Conservation (phyloP, 306 rosid species). For the Prinsepia uniflora region DNA sequence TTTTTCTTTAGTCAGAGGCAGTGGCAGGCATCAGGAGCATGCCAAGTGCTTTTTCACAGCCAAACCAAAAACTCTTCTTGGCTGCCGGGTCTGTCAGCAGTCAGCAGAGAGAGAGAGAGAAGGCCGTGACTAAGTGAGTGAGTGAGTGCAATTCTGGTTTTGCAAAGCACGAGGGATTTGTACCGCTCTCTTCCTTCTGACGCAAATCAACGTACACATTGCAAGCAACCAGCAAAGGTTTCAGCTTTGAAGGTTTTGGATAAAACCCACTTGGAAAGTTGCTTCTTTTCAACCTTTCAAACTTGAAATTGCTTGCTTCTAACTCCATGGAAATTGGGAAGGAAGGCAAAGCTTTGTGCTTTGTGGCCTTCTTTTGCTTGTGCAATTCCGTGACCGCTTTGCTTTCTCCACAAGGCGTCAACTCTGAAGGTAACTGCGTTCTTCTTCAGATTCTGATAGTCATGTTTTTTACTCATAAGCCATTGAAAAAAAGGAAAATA, state of each 20-base stretch:
- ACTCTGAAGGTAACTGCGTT: slow-evolving; percentile 71
- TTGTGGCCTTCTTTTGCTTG: slow-evolving; percentile 41
- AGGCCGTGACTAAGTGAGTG: slow-evolving; percentile 12
- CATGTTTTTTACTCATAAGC: too few species aligned
- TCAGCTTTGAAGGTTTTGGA: background rate
- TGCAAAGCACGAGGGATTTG: slow-evolving; percentile 23
- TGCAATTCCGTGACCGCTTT: slow-evolving; percentile 44
- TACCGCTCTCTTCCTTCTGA: background rate
- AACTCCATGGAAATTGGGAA: slow-evolving; percentile 46
- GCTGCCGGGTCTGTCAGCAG: slow-evolving; percentile 42
- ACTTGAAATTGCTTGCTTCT: slow-evolving; percentile 24
- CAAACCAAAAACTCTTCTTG: slow-evolving; percentile 27
- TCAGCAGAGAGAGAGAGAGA: too few species aligned
- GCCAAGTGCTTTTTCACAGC: slow-evolving; percentile 23
- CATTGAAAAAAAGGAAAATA: background rate
- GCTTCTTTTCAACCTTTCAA: slow-evolving; percentile 39
- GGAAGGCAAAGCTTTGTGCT: slow-evolving; percentile 29
- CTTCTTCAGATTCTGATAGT: background rate
- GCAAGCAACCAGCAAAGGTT: slow-evolving; percentile 29
- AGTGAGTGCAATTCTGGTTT: slow-evolving; percentile 46
- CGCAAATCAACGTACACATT: slow-evolving; percentile 29
- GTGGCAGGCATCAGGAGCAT: slow-evolving; percentile 29
- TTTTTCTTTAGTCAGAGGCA: slow-evolving; percentile 29
- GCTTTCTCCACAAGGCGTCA: slow-evolving; percentile 82
- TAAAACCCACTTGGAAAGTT: slow-evolving; percentile 36